Percentiles rank a stretch among this genome's conserved stretches.
phyloP scores from a whole-genome alignment of 2,329 filamentous ascomycete genomes.

The Chaetomium sp. region DNA sequence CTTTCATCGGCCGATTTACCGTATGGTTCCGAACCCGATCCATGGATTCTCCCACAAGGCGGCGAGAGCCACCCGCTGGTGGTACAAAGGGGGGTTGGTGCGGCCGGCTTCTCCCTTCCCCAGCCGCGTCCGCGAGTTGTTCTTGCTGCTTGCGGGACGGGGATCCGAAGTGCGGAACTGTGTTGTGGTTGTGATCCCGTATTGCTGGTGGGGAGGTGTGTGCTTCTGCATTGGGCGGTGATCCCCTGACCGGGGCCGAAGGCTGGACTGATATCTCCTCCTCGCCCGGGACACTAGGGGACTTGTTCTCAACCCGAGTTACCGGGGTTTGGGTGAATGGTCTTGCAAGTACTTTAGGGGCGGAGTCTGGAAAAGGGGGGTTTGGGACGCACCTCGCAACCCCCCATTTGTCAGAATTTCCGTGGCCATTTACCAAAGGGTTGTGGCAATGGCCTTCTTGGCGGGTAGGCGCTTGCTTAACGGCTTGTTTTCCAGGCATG shows the following conservation, averaged over 20 bases:
- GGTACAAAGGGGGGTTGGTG: neutral
- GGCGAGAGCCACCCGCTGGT: neutral
- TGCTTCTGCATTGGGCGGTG: no score
- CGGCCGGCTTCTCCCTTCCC: neutral
- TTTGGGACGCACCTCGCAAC: neutral
- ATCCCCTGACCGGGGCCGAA: neutral
- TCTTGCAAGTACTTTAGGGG: neutral
- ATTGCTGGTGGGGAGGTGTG: neutral
- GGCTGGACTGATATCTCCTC: neutral
- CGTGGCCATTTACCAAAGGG: neutral
- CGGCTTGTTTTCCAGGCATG: conserved; percentile 14
- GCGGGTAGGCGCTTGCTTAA: neutral
- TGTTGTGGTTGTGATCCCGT: neutral
- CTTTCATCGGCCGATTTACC: conserved; percentile 18
- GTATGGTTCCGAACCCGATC: neutral
- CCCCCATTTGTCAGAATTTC: neutral
- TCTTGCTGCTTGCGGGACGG: neutral
- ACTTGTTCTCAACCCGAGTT: neutral
- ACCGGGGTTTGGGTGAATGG: neutral
- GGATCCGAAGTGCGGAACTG: neutral
- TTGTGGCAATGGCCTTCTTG: neutral
- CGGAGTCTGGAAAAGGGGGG: conserved; percentile 13
- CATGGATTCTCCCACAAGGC: neutral
- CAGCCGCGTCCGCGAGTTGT: neutral
- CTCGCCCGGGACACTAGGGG: neutral